Percentiles rank a stretch among this genome's conserved stretches.
Conservation (phyloP, 2,329 filamentous ascomycete genomes). For the Didymella arachidicola region DNA sequence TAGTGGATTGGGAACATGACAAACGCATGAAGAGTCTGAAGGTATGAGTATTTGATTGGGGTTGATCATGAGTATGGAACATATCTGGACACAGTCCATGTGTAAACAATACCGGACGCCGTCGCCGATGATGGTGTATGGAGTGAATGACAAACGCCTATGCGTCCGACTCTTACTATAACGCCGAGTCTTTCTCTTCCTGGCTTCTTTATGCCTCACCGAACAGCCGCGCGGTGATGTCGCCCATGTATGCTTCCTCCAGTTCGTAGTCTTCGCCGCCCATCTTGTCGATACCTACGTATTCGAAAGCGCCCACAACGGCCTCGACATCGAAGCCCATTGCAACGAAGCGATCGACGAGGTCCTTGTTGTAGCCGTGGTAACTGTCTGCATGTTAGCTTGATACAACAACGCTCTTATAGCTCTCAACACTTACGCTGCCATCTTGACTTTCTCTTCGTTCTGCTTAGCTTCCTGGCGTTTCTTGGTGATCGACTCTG, state of each 20-base stretch:
- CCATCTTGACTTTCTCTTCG: conserved; percentile 64
- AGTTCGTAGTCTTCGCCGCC: conserved; percentile 81
- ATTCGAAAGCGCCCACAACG: conserved; percentile 86
- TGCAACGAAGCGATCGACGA: conserved; percentile 82
- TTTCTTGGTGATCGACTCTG: conserved; percentile 63
- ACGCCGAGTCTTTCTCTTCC: not conserved
- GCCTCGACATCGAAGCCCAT: conserved; percentile 92
- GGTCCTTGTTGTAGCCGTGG: conserved; percentile 82
- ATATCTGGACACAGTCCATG: conserved; percentile 13
- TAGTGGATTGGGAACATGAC: no score
- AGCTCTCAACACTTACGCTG: conserved; percentile 55
- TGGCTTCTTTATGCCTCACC: conserved; percentile 65
- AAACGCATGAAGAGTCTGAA: not conserved
- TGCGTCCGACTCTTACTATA: conserved; percentile 11
- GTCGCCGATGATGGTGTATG: conserved; percentile 22
- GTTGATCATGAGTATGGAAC: conserved; percentile 1
- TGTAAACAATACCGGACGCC: conserved; percentile 23
- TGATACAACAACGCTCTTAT: not conserved
- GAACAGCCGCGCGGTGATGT: conserved; percentile 84
- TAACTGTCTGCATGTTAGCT: conserved; percentile 66
- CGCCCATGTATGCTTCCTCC: conserved; percentile 89
- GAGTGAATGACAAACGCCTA: conserved; percentile 22
- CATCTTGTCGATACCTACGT: conserved; percentile 80
- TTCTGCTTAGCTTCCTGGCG: conserved; percentile 64
- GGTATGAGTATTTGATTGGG: not conserved